Conservation (phyloP, 345 rosid genomes). For the Syzygium jambos region DNA sequence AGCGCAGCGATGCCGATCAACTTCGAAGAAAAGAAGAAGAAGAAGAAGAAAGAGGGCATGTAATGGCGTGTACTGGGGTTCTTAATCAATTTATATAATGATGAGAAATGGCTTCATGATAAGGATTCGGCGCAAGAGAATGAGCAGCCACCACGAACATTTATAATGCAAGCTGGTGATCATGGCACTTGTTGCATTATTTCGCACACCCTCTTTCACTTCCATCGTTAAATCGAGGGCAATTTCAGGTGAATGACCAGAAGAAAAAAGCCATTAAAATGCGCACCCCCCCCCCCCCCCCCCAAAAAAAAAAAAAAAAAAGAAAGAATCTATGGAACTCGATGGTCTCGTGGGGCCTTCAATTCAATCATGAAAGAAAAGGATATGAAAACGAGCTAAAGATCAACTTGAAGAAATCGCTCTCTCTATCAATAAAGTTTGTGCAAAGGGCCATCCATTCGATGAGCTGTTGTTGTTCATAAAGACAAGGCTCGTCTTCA, state of each 20-base stretch:
- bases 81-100: not conserved
- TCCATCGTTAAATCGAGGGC: not conserved
- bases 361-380: not conserved
- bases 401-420: not conserved
- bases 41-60: rapidly evolving
- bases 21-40: rapidly evolving
- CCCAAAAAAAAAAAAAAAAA: not conserved
- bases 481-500: not conserved
- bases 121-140: not conserved
- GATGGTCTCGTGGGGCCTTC: not conserved
- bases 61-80: not conserved
- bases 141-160: not conserved
- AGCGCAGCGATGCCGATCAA: not conserved
- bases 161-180: not conserved
- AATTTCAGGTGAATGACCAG: not conserved
- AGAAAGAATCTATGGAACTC: not conserved
- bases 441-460: not conserved
- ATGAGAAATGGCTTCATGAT: not conserved
- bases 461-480: not conserved
- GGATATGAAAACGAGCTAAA: not conserved
- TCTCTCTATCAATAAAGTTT: not conserved
- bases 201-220: not conserved
- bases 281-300: too few species aligned
- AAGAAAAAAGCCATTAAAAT: too few species aligned
- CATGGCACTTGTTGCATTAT: not conserved